Evolutionary conservation across 2,329 filamentous ascomycete species (phyloP).

Genomic region (Sporothrix humicola): DNA sequence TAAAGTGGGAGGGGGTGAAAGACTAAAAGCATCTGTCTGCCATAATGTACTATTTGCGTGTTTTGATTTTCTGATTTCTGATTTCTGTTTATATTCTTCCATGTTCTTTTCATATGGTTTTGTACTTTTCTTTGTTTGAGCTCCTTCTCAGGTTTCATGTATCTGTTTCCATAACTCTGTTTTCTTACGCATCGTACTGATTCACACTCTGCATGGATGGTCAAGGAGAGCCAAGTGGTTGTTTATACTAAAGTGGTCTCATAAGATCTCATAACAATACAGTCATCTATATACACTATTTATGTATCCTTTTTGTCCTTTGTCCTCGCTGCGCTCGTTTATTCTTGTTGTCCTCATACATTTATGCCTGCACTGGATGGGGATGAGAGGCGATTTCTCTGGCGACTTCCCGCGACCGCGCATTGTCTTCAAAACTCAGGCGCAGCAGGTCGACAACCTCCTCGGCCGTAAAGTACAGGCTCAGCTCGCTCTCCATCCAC

Average conservation of each 20-base stretch:
- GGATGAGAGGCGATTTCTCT: constrained; percentile 62
- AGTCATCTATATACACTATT: not conserved
- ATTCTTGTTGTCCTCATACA: not conserved
- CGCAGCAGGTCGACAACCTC: constrained; percentile 68
- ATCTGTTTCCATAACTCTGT: not conserved
- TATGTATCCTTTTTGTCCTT: not conserved
- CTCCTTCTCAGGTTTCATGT: not conserved
- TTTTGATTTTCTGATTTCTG: not conserved
- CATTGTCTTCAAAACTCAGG: constrained; percentile 69
- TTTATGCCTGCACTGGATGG: constrained; percentile 45
- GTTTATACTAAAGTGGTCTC: not conserved
- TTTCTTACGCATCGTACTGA: no score
- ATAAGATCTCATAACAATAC: constrained; percentile 1
- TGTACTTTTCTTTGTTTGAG: not conserved
- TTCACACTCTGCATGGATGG: not conserved
- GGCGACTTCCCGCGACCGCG: constrained; percentile 62
- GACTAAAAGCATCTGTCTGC: not conserved
- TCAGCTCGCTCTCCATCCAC: constrained; percentile 70
- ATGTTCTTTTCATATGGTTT: not conserved
- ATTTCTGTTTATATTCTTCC: not conserved
- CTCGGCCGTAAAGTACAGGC: constrained; percentile 64
- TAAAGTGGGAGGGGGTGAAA: not conserved
- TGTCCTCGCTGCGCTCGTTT: not conserved
- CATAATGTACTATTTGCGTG: not conserved
- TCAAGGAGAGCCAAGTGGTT: not conserved